Base-by-base conservation (phyloP, 345 rosid genomes). In the Litchi chinensis region DNA sequence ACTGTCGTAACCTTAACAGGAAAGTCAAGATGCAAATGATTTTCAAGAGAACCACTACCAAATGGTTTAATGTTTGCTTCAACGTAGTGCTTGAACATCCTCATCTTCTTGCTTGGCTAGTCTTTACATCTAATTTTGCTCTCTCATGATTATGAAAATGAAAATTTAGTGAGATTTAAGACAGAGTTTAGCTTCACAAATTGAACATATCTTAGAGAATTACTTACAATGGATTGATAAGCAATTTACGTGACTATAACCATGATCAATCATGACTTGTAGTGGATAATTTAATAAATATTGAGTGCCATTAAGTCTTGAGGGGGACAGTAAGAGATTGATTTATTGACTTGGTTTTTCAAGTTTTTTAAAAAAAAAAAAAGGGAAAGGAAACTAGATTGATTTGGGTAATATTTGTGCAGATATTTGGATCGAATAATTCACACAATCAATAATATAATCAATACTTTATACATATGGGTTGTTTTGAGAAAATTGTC, bases 31-130 rank as follows among this genome's bases (percentile, higher is more conserved):
- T 46, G 66, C 66, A 5, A 66, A 46, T 65, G 70, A 64, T 46
- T 13, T 16, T 12, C 64, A 48, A 41, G 6, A 64, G 16, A 59
- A 21, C 1, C 26, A 22, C 26, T 9, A 37, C 44, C 65, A 59
- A 24, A 75, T 15, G 4, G 22, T 2, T 60, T 16, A 22, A 32
- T 44, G 74, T 60, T 70, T 76, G 79, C 79, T 82, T 79, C 79
- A 66, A 76, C 39, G 50, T 60, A 37, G 40, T 8, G 66, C 67
- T 73, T 64, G 70, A 26, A 4, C 21, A 19, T 13, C 16, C 19
- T 19, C 65, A 8, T 65, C 52, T 15, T 60, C 28, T 10, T 21
- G 65, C 13, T 73, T 40, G 67, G 9, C 4, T 37, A 63, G 63
- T 15, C 76, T 80, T 75, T 19, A 62, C 57, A 69, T 52, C 52